These are phyloP conservation scores for Casuarina equisetifolia DNA, from an alignment of 306 rosid genomes.

Conservation along the genomic window DNA sequence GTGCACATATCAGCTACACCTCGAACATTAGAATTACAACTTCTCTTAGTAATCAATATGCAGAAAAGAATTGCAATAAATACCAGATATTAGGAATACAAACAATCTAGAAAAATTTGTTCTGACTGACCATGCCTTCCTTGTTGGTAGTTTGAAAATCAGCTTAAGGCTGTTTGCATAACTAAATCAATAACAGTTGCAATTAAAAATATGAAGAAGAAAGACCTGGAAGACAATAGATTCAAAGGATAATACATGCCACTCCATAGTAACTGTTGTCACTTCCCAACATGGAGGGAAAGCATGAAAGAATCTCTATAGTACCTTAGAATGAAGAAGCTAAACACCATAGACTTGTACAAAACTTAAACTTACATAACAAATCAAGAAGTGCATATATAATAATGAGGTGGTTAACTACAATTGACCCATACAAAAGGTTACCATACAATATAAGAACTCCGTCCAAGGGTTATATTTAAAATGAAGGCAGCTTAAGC, in stretches of 20 bases:
- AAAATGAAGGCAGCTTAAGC: neutral
- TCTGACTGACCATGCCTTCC: neutral
- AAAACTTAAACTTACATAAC: neutral
- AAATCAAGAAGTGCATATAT: neutral
- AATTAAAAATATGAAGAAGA: neutral
- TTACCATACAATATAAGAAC: neutral
- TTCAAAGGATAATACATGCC: neutral
- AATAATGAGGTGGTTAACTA: neutral
- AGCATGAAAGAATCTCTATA: neutral
- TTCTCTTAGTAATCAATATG: neutral
- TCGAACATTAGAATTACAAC: neutral
- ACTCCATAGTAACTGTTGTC: neutral
- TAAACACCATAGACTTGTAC: neutral
- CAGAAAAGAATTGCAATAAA: neutral
- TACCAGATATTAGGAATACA: neutral
- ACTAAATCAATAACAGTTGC: neutral
- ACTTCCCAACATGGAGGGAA: neutral
- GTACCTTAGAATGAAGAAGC: slow-evolving; percentile 14
- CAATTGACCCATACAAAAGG: slow-evolving; percentile 6
- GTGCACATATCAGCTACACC: neutral
- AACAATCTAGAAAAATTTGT: neutral
- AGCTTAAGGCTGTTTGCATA: neutral
- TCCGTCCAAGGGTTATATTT: neutral
- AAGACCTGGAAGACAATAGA: neutral
- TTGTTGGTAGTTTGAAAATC: neutral